Evolutionary conservation across 2,329 filamentous ascomycete genomes (phyloP), one percentile per base, ranked within the genome.

Genomic region (Cylindrodendrum hubeiense): DNA sequence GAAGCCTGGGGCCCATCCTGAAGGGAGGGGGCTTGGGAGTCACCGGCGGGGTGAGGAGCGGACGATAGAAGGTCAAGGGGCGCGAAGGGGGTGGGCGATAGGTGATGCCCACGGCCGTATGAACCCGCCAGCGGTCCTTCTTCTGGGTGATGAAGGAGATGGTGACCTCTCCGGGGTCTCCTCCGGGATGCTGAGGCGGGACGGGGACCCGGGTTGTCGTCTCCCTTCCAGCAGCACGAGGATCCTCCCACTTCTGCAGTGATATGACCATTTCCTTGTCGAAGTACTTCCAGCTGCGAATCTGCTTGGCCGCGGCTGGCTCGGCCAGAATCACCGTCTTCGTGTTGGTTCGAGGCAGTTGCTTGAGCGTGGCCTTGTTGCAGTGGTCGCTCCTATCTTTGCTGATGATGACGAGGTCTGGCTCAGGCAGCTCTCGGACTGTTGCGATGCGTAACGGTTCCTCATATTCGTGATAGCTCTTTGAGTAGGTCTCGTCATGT

Each of bases 71-170:
- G 15, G 65, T 49, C 34, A 66, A 68, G 2, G 65, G 67, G 13
- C 64, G 64, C 3, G 74, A 75, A 12, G 78, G 71, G 1, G 90
- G 88, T 21, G 90, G 86, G 19, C 86, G 86, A 75, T 93, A 94
- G 1, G 91, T 94, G 70, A 94, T 91, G 15, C 89, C 91, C 67
- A 93, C 85, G 12, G 90, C 91, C 62, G 88, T 87, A 74, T 92
- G 90, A 0, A 91, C 73, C 3, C 87, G 86, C 8, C 86, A 87
- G 4, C 90, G 71, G 71, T 92, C 89, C 51, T 83, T 78, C 72
- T 86, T 89, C 57, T 90, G 87, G 0, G 86, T 81, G 30, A 93
- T 85, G 75, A 89, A 89, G 1, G 90, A 83, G n/a, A 94, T 83
- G 0, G 90, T 93, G n/a, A 93, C 84, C 79, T 93, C 90, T 19